Conservation (phyloP, 1,284 basidiomycete genomes). For the Pseudozyma pruni region DNA sequence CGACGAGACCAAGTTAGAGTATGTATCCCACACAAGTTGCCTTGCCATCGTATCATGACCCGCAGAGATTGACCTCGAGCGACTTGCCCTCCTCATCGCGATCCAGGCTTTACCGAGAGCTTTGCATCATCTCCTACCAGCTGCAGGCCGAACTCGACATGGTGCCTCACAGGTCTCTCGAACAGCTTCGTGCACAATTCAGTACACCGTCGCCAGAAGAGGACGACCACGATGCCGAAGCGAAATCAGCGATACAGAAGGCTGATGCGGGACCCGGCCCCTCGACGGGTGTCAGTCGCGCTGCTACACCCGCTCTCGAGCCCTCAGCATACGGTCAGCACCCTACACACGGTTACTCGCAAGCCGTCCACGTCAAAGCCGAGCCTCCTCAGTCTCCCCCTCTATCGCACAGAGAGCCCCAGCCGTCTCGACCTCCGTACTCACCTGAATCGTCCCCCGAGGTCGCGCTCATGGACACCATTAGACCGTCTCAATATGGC, state of each 20-base stretch:
- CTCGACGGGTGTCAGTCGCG: conserved; percentile 6
- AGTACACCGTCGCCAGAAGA: conserved; percentile 22
- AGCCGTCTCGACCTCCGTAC: conserved; percentile 5
- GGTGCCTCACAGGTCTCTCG: conserved; percentile 34
- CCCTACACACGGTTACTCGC: not conserved
- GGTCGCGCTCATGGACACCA: conserved; percentile 30
- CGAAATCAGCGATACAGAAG: not conserved
- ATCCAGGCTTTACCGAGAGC: conserved; percentile 29
- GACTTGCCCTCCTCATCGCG: not conserved
- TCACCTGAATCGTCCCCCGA: conserved; percentile 48
- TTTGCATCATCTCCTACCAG: conserved; percentile 50
- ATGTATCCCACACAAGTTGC: not conserved
- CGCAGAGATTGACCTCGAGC: conserved; percentile 1
- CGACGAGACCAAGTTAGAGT: conserved; percentile 35
- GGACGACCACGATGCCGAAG: not conserved
- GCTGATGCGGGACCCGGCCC: not conserved
- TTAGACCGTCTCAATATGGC: conserved; percentile 7
- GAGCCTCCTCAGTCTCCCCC: conserved; percentile 29
- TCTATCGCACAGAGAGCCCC: conserved; percentile 5
- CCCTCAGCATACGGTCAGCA: not conserved
- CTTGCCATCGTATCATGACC: not conserved
- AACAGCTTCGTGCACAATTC: conserved; percentile 26
- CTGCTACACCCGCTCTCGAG: not conserved
- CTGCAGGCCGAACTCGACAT: conserved; percentile 49
- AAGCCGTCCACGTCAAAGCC: conserved; percentile 16